phyloP scores from a whole-genome alignment of 768 basidiomycete species.

The Kwoniella bestiolae region DNA sequence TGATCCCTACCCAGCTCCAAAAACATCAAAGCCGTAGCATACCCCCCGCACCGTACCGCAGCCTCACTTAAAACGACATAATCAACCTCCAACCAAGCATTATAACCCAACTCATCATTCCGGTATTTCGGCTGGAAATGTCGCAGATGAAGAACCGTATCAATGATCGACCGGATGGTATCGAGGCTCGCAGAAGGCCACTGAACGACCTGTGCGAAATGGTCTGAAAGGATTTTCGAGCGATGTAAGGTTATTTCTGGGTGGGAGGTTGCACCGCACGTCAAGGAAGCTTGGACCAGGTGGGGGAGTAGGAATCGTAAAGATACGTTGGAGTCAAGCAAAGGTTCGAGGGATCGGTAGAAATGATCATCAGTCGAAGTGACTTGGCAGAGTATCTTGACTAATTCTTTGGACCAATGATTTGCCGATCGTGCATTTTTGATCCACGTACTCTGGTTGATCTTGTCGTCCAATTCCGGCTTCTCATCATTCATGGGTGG shows the following conservation, averaged over 20 bases:
- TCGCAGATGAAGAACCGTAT: constrained; percentile 79
- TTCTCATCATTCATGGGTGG: not conserved
- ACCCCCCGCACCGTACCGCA: constrained; percentile 78
- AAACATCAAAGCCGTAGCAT: constrained; percentile 87
- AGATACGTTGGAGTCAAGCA: constrained; percentile 66
- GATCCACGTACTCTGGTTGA: constrained; percentile 13
- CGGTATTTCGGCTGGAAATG: constrained; percentile 62
- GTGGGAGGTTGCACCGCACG: constrained; percentile 20
- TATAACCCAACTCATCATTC: constrained; percentile 49
- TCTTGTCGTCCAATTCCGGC: not conserved
- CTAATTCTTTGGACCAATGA: constrained; percentile 30
- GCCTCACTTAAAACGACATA: constrained; percentile 71
- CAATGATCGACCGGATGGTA: constrained; percentile 66
- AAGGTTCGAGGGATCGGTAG: constrained; percentile 69
- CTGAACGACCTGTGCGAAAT: constrained; percentile 66
- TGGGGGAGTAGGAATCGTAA: constrained; percentile 73
- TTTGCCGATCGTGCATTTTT: not conserved
- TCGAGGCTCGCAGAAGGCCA: constrained; percentile 58
- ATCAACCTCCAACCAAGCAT: constrained; percentile 78
- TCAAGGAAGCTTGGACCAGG: constrained; percentile 72
- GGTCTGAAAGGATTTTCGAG: constrained; percentile 59
- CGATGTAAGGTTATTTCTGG: constrained; percentile 1
- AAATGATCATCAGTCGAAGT: constrained; percentile 61
- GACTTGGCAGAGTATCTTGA: constrained; percentile 23
- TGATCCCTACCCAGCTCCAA: constrained; percentile 75